Conservation (phyloP, 352 stramenopile genomes). For the Hyaloperonospora arabidopsidis region DNA sequence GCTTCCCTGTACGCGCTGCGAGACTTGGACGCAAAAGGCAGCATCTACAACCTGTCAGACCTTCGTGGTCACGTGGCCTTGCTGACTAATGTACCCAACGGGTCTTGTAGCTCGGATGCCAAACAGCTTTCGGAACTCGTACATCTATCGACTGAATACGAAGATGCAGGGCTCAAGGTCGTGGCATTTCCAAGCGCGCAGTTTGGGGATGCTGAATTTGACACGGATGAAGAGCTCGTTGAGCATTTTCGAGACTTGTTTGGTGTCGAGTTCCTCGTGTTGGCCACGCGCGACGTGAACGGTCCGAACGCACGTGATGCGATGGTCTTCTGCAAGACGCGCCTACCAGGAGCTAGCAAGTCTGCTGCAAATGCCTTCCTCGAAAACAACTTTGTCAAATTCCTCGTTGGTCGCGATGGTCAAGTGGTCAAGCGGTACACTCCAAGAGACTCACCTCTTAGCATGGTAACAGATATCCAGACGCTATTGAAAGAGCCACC, state of each 20-base stretch:
- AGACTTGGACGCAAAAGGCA: slow-evolving; percentile 51
- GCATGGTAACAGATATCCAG: slow-evolving; percentile 33
- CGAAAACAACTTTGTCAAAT: slow-evolving; percentile 88
- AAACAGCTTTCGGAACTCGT: slow-evolving; percentile 74
- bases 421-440: slow-evolving; percentile 57
- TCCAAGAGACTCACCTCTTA: slow-evolving; percentile 12
- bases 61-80: slow-evolving; percentile 55
- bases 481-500: slow-evolving; percentile 17
- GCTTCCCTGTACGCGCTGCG: slow-evolving; percentile 69
- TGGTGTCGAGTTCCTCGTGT: slow-evolving; percentile 35
- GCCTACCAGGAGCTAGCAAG: slow-evolving; percentile 33
- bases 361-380: slow-evolving; percentile 49
- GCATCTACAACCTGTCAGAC: slow-evolving; percentile 48
- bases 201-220: slow-evolving; percentile 72
- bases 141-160: slow-evolving; percentile 53
- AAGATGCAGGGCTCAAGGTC: slow-evolving; percentile 43
- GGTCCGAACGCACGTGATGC: slow-evolving; percentile 66
- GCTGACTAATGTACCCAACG: slow-evolving; percentile 63
- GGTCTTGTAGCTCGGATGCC: slow-evolving; percentile 19
- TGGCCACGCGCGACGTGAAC: slow-evolving; percentile 83
- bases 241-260: slow-evolving; percentile 18
- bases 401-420: slow-evolving; percentile 79
- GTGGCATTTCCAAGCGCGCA: slow-evolving; percentile 85
- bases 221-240: slow-evolving; percentile 21
- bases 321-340: slow-evolving; percentile 77